These are phyloP conservation scores for Gossypium raimondii DNA, from an alignment of 345 rosid genomes.

Conservation along the genomic window DNA sequence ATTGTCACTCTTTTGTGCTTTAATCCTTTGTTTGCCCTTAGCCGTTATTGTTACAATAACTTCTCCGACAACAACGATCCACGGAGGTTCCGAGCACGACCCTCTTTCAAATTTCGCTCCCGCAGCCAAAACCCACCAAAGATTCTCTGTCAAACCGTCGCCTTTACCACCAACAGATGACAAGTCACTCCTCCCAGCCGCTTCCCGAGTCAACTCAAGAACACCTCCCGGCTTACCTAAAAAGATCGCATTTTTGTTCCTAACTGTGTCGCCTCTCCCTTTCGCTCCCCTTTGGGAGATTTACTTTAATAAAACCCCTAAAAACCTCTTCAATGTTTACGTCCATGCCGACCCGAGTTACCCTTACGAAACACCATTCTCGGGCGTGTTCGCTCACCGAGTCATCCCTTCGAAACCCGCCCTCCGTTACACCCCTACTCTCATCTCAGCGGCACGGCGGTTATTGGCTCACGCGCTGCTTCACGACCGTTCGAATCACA, in stretches of 20 bases:
- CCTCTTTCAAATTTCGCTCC: slow-evolving; percentile 12
- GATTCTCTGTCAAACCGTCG: slow-evolving; percentile 5
- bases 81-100: not conserved
- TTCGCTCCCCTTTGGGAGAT: slow-evolving; percentile 65
- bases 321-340: slow-evolving; percentile 52
- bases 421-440: slow-evolving; percentile 49
- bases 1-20: slow-evolving; percentile 48
- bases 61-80: slow-evolving; percentile 23
- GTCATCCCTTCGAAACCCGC: slow-evolving; percentile 56
- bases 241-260: slow-evolving; percentile 70
- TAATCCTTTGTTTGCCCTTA: slow-evolving; percentile 57
- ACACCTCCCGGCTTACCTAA: slow-evolving; percentile 31
- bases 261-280: slow-evolving; percentile 61
- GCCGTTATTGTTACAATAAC: slow-evolving; percentile 52
- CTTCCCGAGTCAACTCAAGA: slow-evolving; percentile 42
- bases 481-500: slow-evolving; percentile 48
- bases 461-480: slow-evolving; percentile 64
- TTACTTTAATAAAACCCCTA: slow-evolving; percentile 40
- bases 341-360: slow-evolving; percentile 64
- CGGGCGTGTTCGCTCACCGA: slow-evolving; percentile 53
- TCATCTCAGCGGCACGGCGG: slow-evolving; percentile 66
- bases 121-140: slow-evolving; percentile 8
- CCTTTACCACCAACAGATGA: slow-evolving; percentile 40
- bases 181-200: slow-evolving; percentile 37
- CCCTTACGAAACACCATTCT: slow-evolving; percentile 37